Conservation (phyloP, 768 basidiomycete species). For the Boletus barrowsii region DNA sequence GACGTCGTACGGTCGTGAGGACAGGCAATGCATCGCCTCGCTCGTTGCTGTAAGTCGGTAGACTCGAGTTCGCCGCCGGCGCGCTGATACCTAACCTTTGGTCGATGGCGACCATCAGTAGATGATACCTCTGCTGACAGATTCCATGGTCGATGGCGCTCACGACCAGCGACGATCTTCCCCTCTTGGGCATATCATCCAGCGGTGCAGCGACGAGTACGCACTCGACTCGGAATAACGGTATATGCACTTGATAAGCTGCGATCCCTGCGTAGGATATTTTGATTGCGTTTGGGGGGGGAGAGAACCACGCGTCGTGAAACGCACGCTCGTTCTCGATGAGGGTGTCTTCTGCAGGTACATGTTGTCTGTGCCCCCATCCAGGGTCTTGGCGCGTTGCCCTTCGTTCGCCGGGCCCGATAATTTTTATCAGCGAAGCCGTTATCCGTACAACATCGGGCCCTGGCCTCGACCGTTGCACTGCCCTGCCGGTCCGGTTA, state of each 20-base stretch:
- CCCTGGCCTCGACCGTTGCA: neutral
- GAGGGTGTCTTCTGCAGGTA: no score
- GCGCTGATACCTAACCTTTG: no score
- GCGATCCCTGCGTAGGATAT: neutral
- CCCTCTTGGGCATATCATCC: neutral
- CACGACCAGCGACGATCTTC: constrained; percentile 8
- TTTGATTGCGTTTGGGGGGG: no score
- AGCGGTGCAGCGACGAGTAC: neutral
- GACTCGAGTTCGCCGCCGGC: neutral
- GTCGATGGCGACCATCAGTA: neutral
- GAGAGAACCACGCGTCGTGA: no score
- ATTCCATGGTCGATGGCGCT: neutral
- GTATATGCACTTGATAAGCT: neutral
- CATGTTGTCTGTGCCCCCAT: neutral
- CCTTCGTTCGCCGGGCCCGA: neutral
- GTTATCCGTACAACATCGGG: neutral
- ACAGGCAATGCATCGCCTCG: constrained; percentile 3
- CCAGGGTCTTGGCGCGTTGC: neutral
- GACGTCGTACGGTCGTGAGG: neutral
- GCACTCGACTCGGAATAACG: neutral
- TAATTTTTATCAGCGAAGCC: neutral
- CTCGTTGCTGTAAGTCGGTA: neutral
- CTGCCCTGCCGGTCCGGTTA: neutral
- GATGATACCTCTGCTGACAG: neutral
- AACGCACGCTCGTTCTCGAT: no score